phyloP scores from a whole-genome alignment of 176 grass and related monocot genomes.

The Oryza australiensis region DNA sequence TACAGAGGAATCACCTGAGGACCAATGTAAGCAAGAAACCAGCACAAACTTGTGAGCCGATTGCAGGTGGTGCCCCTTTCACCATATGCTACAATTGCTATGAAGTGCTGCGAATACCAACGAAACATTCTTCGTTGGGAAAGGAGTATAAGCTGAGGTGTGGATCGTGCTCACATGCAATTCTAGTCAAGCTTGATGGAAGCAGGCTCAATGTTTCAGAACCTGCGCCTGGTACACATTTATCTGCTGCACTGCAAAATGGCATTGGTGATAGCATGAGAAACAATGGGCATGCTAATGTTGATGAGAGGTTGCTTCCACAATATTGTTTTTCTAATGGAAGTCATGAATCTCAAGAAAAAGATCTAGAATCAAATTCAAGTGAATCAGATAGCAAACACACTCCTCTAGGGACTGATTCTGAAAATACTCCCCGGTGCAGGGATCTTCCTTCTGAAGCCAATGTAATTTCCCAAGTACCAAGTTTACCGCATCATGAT shows the following conservation, averaged over 20 bases:
- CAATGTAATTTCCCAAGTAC: constrained; percentile 47
- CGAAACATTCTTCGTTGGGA: constrained; percentile 36
- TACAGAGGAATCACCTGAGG: constrained; percentile 40
- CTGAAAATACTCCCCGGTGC: constrained; percentile 41
- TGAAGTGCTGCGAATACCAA: constrained; percentile 81
- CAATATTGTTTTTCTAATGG: constrained; percentile 68
- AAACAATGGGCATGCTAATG: constrained; percentile 9
- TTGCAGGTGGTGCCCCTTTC: constrained; percentile 82
- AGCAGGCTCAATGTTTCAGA: constrained; percentile 57
- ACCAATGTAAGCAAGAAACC: constrained; percentile 54
- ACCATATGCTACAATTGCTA: constrained; percentile 85
- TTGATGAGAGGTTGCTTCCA: constrained; percentile 56
- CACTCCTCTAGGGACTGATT: constrained; percentile 36
- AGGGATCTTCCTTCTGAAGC: constrained; percentile 47
- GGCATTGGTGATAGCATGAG: constrained; percentile 30
- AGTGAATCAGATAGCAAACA: constrained; percentile 46
- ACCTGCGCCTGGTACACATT: constrained; percentile 19
- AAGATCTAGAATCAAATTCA: constrained; percentile 50
- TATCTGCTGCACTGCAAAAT: constrained; percentile 44
- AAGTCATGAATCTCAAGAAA: constrained; percentile 57
- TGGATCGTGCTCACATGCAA: constrained; percentile 80
- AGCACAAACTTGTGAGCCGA: constrained; percentile 51
- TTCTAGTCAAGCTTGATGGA: constrained; percentile 66
- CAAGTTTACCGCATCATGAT: constrained; percentile 59
- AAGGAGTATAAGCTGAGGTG: constrained; percentile 76